phyloP scores from a whole-genome alignment of 306 rosid genomes.

The Trichosanthes cucumerina region DNA sequence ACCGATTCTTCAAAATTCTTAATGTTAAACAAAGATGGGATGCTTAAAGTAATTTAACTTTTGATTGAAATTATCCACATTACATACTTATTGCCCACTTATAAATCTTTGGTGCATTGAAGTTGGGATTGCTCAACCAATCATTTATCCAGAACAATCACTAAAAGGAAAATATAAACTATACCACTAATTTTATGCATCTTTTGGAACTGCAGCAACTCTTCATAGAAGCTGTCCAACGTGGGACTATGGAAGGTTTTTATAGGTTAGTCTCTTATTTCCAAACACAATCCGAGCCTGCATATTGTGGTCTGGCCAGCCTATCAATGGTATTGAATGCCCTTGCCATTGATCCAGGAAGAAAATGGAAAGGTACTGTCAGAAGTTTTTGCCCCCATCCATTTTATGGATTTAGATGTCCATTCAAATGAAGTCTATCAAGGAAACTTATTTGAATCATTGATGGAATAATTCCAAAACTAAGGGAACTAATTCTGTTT shows the following conservation, averaged over 20 bases:
- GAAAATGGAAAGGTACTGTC: conserved; percentile 80
- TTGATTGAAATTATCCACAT: neutral
- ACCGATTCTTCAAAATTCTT: too few species aligned
- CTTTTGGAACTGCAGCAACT: conserved; percentile 44
- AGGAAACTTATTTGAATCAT: neutral
- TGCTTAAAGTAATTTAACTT: neutral
- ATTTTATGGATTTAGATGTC: neutral
- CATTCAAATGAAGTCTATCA: neutral
- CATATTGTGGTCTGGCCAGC: conserved; percentile 88
- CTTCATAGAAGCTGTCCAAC: conserved; percentile 59
- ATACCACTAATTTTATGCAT: neutral
- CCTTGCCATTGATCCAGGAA: conserved; percentile 88
- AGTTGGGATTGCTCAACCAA: neutral
- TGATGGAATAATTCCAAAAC: neutral
- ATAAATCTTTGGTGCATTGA: neutral
- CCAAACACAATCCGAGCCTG: conserved; percentile 91
- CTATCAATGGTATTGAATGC: conserved; percentile 90
- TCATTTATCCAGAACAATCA: neutral
- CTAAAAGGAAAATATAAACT: neutral
- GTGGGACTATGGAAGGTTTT: conserved; percentile 85
- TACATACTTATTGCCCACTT: neutral
- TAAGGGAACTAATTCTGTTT: neutral
- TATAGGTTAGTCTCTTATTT: conserved; percentile 64
- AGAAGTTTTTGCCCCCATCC: neutral
- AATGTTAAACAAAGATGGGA: too few species aligned